Conservation (phyloP, 805 yeast genomes). For the Saccharomycopsis malanga region DNA sequence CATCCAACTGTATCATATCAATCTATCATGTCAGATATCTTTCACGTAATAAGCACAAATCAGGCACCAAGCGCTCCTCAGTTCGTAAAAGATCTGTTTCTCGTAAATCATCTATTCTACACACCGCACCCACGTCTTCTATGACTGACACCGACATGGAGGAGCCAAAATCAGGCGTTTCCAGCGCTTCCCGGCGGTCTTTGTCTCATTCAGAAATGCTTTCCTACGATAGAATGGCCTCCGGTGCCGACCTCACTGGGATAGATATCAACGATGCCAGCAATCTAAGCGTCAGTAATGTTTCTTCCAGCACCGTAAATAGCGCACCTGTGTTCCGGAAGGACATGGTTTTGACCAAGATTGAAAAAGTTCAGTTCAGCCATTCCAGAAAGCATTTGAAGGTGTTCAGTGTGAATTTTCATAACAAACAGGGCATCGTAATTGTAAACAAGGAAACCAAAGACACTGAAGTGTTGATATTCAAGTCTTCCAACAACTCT, state of each 20-base stretch:
- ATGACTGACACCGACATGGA: not conserved
- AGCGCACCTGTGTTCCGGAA: conserved; percentile 32
- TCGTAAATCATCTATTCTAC: conserved; percentile 15
- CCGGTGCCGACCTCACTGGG: conserved; percentile 30
- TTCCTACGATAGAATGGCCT: conserved; percentile 40
- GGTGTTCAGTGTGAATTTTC: conserved; percentile 35
- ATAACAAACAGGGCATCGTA: conserved; percentile 56
- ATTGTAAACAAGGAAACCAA: conserved; percentile 38
- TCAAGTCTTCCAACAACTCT: conserved; percentile 30
- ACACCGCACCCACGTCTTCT: not conserved
- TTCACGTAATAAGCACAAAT: not conserved
- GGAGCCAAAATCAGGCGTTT: too few relatives aligned
- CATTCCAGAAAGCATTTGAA: conserved; percentile 30
- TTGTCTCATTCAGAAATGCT: conserved; percentile 35
- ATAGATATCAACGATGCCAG: conserved; percentile 24
- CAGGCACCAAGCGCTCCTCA: conserved; percentile 3
- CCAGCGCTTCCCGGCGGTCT: conserved; percentile 29
- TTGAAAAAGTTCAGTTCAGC: conserved; percentile 35
- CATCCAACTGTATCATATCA: conserved; percentile 37
- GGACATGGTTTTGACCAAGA: conserved; percentile 62
- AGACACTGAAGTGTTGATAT: conserved; percentile 45
- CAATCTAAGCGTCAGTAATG: not conserved
- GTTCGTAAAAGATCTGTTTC: conserved; percentile 25
- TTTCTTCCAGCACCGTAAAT: not conserved
- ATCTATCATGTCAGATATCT: conserved; percentile 52